Evolutionary conservation across 257 asterid genomes (phyloP).

Genomic region (Eucommia ulmoides): DNA sequence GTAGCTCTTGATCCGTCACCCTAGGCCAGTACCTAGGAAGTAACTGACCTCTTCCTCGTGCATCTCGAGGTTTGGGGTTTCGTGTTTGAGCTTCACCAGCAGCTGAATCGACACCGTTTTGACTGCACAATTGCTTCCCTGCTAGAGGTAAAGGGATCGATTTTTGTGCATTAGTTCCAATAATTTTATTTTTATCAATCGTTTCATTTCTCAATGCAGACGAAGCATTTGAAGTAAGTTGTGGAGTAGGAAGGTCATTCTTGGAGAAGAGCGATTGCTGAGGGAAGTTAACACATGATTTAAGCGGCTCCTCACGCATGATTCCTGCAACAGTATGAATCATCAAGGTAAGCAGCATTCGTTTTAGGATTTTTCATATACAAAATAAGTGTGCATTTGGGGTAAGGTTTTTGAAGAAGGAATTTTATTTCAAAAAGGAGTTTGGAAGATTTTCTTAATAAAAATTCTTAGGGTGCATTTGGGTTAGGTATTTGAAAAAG

Average conservation of each 20-base stretch:
- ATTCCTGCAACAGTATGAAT: conserved; percentile 35
- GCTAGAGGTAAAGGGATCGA: conserved; percentile 15
- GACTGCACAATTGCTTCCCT: conserved; percentile 33
- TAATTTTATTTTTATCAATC: conserved; percentile 24
- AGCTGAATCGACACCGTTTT: conserved; percentile 28
- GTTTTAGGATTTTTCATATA: too few relatives aligned
- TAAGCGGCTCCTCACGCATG: conserved; percentile 31
- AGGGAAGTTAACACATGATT: conserved; percentile 22
- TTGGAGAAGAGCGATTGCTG: conserved; percentile 21
- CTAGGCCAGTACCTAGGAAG: conserved; percentile 67
- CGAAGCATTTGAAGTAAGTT: conserved; percentile 18
- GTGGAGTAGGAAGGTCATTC: conserved; percentile 33
- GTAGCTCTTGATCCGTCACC: conserved; percentile 54
- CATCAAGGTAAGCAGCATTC: background rate
- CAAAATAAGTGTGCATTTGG: too few relatives aligned
- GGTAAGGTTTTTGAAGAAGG: too few relatives aligned
- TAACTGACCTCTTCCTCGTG: conserved; percentile 45
- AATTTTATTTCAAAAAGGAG: too few relatives aligned
- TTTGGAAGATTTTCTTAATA: too few relatives aligned
- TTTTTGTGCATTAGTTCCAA: conserved; percentile 21
- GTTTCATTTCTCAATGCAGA: conserved; percentile 35
- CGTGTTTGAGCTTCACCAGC: conserved; percentile 35
- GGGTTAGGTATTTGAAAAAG: too few relatives aligned
- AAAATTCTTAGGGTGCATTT: too few relatives aligned
- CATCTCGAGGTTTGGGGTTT: conserved; percentile 38